These are phyloP conservation scores for Aphanomyces cochlioides DNA, from an alignment of 352 stramenopile species.

Conservation along the genomic window DNA sequence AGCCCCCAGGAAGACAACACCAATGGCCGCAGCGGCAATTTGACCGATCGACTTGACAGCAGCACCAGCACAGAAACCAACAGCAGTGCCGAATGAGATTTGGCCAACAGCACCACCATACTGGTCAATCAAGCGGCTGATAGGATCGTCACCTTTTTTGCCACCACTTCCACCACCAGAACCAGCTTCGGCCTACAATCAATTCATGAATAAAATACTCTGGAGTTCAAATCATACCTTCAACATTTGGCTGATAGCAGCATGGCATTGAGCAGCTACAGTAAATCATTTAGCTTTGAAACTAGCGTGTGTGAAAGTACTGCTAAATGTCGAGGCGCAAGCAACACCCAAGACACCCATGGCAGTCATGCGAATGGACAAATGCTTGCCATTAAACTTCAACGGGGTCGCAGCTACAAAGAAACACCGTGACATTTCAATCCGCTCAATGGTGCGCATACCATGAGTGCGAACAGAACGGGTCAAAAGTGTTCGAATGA, in stretches of 20 bases:
- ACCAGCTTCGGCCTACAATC: background rate
- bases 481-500: slow-evolving; percentile 16
- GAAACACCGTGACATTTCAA: background rate
- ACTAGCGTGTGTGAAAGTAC: background rate
- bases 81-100: slow-evolving; percentile 57
- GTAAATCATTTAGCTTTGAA: background rate
- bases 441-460: background rate
- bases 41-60: slow-evolving; percentile 82
- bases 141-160: slow-evolving; percentile 36
- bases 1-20: slow-evolving; percentile 69
- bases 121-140: slow-evolving; percentile 64
- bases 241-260: background rate
- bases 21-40: slow-evolving; percentile 65
- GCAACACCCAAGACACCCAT: slow-evolving; percentile 21
- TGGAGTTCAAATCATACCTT: background rate
- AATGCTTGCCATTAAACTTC: slow-evolving; percentile 20
- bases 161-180: background rate
- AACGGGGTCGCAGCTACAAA: slow-evolving; percentile 2
- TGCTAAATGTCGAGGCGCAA: background rate
- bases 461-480: slow-evolving; percentile 18
- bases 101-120: slow-evolving; percentile 59
- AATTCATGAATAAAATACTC: background rate
- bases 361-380: slow-evolving; percentile 8
- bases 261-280: slow-evolving; percentile 11
- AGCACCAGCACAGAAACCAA: slow-evolving; percentile 84